Evolutionary conservation across 2,329 filamentous ascomycete species (phyloP).

Genomic region (Fusarium odoratissimum): DNA sequence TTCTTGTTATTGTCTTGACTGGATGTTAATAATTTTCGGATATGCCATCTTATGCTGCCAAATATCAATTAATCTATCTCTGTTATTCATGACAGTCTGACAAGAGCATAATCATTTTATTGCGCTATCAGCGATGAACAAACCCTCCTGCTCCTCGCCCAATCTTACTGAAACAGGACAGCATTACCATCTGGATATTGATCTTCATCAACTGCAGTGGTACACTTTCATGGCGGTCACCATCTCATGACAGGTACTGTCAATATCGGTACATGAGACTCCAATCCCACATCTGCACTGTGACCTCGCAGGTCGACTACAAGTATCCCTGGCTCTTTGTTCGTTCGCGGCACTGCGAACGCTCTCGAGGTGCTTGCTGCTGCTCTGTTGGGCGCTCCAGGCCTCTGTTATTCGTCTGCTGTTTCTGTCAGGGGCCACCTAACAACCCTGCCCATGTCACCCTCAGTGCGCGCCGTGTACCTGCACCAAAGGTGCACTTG

Average conservation of each 20-base stretch:
- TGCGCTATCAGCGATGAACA: background rate
- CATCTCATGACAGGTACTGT: constrained; percentile 32
- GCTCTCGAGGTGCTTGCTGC: constrained; percentile 9
- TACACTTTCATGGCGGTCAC: constrained; percentile 36
- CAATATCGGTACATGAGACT: constrained; percentile 29
- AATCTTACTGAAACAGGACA: constrained; percentile 38
- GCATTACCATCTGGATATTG: constrained; percentile 34
- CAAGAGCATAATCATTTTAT: background rate
- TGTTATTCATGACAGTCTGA: constrained; percentile 16
- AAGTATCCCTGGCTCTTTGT: constrained; percentile 24
- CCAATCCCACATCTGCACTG: constrained; percentile 30
- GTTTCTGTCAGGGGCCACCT: constrained; percentile 33
- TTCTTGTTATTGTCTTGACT: constrained; percentile 21
- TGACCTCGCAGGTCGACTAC: constrained; percentile 21
- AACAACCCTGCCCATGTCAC: constrained; percentile 33
- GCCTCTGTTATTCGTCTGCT: constrained; percentile 39
- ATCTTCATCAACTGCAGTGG: constrained; percentile 33
- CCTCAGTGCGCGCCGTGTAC: constrained; percentile 38
- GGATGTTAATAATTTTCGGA: constrained; percentile 15
- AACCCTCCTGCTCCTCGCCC: constrained; percentile 18
- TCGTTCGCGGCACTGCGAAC: constrained; percentile 30
- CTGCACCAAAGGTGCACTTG: constrained; percentile 43
- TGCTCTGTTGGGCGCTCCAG: constrained; percentile 24
- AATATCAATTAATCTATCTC: constrained; percentile 22
- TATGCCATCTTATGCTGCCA: constrained; percentile 25